phyloP scores from a whole-genome alignment of 768 basidiomycete genomes.

The Leucosporidium creatinivorum region DNA sequence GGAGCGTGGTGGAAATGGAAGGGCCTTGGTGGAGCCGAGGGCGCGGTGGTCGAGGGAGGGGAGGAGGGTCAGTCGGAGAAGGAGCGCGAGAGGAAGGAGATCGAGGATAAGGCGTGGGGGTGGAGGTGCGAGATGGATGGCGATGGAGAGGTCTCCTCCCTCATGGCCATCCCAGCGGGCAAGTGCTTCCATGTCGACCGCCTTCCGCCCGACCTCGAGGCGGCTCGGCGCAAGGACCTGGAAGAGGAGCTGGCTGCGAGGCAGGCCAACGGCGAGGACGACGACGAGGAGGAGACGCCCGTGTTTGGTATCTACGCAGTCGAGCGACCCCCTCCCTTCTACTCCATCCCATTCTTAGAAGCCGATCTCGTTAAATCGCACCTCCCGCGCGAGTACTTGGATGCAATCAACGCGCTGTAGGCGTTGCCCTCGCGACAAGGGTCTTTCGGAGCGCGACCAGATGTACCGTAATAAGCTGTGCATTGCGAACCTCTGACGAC shows the following conservation, averaged over 20 bases:
- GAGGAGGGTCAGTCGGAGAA: neutral
- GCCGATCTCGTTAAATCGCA: slow-evolving; percentile 7
- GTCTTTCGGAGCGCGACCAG: too few species aligned
- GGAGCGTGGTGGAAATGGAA: slow-evolving; percentile 15
- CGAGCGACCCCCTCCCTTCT: slow-evolving; percentile 7
- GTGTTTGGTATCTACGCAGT: slow-evolving; percentile 20
- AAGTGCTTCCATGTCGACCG: slow-evolving; percentile 13
- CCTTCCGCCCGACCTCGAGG: neutral
- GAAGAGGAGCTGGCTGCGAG: neutral
- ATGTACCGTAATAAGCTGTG: too few species aligned
- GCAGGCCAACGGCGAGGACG: neutral
- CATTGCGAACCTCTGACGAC: too few species aligned
- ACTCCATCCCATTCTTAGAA: slow-evolving; percentile 4
- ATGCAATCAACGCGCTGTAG: slow-evolving; percentile 15
- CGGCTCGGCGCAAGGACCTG: neutral
- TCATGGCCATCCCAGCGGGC: slow-evolving; percentile 20
- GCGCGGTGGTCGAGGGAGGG: neutral
- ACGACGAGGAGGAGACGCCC: neutral
- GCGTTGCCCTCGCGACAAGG: too few species aligned
- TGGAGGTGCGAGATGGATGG: slow-evolving; percentile 7
- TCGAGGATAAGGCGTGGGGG: slow-evolving; percentile 20
- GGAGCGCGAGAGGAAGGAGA: neutral
- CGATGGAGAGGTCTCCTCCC: neutral
- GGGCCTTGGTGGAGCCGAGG: neutral
- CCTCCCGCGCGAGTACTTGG: slow-evolving; percentile 19